These are phyloP conservation scores for Talaromyces sp. DNA, from an alignment of 2,329 filamentous ascomycete species.

Conservation along the genomic window DNA sequence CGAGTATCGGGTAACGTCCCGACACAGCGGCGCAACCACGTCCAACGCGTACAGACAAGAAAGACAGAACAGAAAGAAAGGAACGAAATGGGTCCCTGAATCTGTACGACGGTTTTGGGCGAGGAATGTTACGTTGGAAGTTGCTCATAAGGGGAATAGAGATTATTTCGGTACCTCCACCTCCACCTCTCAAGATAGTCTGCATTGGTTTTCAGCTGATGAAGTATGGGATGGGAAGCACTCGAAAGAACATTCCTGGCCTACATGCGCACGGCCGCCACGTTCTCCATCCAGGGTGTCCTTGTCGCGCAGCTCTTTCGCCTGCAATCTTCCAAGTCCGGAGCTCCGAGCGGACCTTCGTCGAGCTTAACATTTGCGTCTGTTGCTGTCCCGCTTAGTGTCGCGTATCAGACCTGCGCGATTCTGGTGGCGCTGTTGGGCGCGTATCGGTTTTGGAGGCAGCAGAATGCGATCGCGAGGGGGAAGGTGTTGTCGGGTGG, in stretches of 20 bases:
- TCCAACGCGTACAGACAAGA: constrained; percentile 9
- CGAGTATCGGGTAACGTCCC: constrained; percentile 28
- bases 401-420: constrained; percentile 49
- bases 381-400: constrained; percentile 58
- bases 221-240: constrained; percentile 48
- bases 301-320: constrained; percentile 65
- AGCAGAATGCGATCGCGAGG: constrained; percentile 57
- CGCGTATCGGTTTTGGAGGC: constrained; percentile 57
- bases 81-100: constrained; percentile 55
- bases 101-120: constrained; percentile 74
- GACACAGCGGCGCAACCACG: constrained; percentile 19
- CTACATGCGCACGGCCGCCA: constrained; percentile 67
- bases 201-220: neutral
- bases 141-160: constrained; percentile 39
- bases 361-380: constrained; percentile 53
- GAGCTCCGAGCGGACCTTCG: constrained; percentile 30
- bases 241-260: constrained; percentile 71
- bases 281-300: constrained; percentile 65
- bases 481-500: constrained; percentile 58
- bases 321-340: constrained; percentile 32
- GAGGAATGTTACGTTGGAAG: constrained; percentile 50
- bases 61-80: neutral
- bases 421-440: constrained; percentile 53
- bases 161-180: constrained; percentile 39
- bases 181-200: neutral